Evolutionary conservation across 2,329 filamentous ascomycete genomes (phyloP).

Genomic region (Conoideocrella luteorostrata): DNA sequence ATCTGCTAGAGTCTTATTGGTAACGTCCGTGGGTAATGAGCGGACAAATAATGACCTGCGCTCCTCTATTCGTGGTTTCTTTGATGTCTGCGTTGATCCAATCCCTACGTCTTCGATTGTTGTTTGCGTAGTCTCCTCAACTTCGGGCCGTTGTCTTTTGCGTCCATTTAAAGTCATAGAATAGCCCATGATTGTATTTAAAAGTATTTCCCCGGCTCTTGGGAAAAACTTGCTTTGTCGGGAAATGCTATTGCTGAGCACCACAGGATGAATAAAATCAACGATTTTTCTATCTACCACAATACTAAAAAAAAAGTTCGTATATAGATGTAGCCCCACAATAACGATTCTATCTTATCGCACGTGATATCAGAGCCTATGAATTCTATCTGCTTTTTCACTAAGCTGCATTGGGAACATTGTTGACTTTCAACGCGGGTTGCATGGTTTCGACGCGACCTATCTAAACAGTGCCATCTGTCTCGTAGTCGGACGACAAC

Average conservation of each 20-base stretch:
- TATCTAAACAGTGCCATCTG: slow-evolving; percentile 25
- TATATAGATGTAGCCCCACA: too few species aligned
- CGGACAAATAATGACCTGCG: slow-evolving; percentile 82
- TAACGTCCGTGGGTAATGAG: slow-evolving; percentile 70
- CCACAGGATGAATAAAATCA: not conserved
- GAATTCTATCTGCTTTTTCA: slow-evolving; percentile 1
- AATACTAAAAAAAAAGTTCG: slow-evolving; percentile 5
- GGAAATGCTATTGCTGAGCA: not conserved
- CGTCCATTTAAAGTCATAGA: slow-evolving; percentile 19
- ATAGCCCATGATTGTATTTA: slow-evolving; percentile 4
- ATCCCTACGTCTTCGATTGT: slow-evolving; percentile 26
- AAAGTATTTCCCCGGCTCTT: too few species aligned
- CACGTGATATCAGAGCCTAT: slow-evolving; percentile 24
- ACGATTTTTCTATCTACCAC: not conserved
- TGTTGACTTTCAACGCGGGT: slow-evolving; percentile 24
- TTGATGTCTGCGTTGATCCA: slow-evolving; percentile 30
- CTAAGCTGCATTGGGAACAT: slow-evolving; percentile 25
- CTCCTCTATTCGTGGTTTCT: slow-evolving; percentile 54
- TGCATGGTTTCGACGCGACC: slow-evolving; percentile 16
- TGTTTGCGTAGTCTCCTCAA: slow-evolving; percentile 23
- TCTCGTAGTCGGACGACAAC: too few species aligned
- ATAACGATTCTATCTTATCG: slow-evolving; percentile 28
- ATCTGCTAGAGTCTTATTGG: slow-evolving; percentile 74
- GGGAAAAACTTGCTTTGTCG: too few species aligned
- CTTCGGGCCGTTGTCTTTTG: slow-evolving; percentile 28